Evolutionary conservation across 768 basidiomycete species (phyloP).

Genomic region (Infundibulicybe gibba): DNA sequence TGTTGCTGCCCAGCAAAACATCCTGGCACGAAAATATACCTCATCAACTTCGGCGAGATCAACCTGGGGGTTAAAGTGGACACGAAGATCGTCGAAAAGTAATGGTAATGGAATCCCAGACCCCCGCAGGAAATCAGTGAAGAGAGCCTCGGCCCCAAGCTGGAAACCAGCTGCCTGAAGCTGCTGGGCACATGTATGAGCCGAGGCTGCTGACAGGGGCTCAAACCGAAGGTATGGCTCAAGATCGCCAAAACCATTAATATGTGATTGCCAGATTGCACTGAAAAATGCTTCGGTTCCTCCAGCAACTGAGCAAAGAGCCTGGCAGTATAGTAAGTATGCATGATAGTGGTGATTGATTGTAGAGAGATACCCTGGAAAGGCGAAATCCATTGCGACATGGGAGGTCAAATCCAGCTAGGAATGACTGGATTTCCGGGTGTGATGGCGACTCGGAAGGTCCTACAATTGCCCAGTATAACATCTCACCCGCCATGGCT

Average conservation of each 20-base stretch:
- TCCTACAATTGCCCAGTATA: constrained; percentile 3
- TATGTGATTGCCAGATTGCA: neutral
- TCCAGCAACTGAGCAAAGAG: neutral
- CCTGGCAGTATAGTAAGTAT: neutral
- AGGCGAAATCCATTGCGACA: constrained; percentile 2
- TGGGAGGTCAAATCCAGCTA: neutral
- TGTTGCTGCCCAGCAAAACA: constrained; percentile 5
- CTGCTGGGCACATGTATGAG: too few species aligned
- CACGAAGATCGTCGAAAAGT: neutral
- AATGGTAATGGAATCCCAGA: neutral
- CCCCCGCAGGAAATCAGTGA: too few species aligned
- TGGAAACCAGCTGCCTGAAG: too few species aligned
- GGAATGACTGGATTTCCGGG: neutral
- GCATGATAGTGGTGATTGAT: neutral
- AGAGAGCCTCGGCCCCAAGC: too few species aligned
- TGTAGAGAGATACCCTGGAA: neutral
- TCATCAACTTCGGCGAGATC: neutral
- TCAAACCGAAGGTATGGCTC: too few species aligned
- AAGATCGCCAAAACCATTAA: neutral
- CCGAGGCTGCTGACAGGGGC: too few species aligned
- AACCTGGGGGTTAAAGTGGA: neutral
- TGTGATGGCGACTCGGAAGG: neutral
- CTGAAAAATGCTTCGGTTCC: constrained; percentile 1
- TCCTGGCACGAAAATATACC: neutral
- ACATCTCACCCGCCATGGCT: neutral